Evolutionary conservation across 1,284 basidiomycete genomes (phyloP).

Genomic region (Ustanciosporium gigantosporum): DNA sequence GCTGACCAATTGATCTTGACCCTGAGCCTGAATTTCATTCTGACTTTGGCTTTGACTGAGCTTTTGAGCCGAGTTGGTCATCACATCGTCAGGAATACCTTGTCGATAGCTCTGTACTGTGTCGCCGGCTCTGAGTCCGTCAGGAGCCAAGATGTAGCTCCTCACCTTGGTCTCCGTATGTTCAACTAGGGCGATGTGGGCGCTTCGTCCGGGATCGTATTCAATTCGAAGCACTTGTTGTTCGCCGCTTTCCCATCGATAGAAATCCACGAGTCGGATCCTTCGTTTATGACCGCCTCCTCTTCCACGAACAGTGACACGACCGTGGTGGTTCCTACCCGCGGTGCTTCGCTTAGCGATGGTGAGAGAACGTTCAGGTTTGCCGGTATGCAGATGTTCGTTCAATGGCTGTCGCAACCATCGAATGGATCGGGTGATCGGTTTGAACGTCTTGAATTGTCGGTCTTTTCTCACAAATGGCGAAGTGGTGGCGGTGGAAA

Average conservation of each 20-base stretch:
- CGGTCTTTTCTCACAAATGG: conserved; percentile 57
- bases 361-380: conserved; percentile 79
- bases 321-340: conserved; percentile 79
- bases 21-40: neutral
- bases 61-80: conserved; percentile 1
- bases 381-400: conserved; percentile 79
- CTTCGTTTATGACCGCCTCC: conserved; percentile 91
- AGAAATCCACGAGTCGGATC: conserved; percentile 85
- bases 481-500: conserved; percentile 38
- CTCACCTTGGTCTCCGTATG: conserved; percentile 66
- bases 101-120: conserved; percentile 81
- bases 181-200: conserved; percentile 87
- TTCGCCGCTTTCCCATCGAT: conserved; percentile 71
- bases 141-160: conserved; percentile 88
- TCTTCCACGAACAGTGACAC: conserved; percentile 82
- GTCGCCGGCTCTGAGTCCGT: conserved; percentile 85
- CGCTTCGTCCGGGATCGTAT: conserved; percentile 91
- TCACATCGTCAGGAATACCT: conserved; percentile 4
- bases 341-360: conserved; percentile 80
- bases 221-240: conserved; percentile 91
- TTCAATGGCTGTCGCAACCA: conserved; percentile 82
- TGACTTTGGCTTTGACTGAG: neutral
- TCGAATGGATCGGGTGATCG: conserved; percentile 79
- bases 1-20: neutral
- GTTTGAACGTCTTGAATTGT: conserved; percentile 84